Conservation (phyloP, 2,329 filamentous ascomycete species). For the Neonectria neomacrospora region DNA sequence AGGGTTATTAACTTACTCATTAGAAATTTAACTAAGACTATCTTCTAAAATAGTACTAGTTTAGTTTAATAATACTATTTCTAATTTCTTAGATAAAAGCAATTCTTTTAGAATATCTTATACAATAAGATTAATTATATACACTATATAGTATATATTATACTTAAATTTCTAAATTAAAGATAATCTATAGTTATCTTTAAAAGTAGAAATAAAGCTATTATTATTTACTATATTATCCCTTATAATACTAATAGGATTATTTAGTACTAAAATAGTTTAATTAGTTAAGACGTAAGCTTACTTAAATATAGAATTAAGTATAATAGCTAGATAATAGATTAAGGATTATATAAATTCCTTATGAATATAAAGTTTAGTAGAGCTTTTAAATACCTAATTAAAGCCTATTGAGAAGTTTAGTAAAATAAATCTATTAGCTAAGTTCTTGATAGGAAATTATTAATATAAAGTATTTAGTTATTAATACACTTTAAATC, state of each 20-base stretch:
- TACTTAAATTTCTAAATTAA: no score
- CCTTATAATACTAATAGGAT: neutral
- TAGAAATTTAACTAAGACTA: no score
- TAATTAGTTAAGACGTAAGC: conserved; percentile 3
- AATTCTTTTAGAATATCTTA: no score
- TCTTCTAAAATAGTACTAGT: neutral
- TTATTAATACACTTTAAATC: neutral
- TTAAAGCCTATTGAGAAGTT: neutral
- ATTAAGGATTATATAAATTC: no score
- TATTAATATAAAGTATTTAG: neutral
- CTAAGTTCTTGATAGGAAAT: neutral
- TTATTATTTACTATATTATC: no score
- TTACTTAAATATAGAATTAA: neutral
- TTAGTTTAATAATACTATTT: no score
- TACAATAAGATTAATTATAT: no score
- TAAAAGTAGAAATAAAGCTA: no score
- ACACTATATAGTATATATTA: no score
- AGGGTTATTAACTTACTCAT: no score
- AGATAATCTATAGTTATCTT: no score
- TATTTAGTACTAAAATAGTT: neutral
- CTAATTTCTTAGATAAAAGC: no score
- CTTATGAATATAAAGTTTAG: neutral
- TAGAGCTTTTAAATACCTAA: neutral
- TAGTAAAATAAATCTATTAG: neutral
- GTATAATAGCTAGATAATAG: neutral